Conservation (phyloP, 1,284 basidiomycete genomes). For the Tylopilus orsonianus region DNA sequence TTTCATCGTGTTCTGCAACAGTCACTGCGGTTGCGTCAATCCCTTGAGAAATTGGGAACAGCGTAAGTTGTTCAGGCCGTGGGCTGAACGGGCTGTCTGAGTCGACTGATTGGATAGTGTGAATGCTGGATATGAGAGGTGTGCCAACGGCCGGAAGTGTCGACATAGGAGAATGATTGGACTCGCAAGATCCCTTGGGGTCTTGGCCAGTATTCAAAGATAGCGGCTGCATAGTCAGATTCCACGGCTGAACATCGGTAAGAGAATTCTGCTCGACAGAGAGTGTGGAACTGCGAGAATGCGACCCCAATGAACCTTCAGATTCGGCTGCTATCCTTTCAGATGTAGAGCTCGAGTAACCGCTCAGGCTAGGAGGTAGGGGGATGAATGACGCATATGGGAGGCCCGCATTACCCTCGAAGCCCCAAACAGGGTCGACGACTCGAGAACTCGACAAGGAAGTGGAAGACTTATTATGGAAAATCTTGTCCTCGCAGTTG, state of each 20-base stretch:
- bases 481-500: constrained; percentile 2
- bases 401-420: constrained; percentile 24
- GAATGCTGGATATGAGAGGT: constrained; percentile 21
- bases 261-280: constrained; percentile 33
- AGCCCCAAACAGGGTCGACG: constrained; percentile 30
- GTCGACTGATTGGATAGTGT: constrained; percentile 15
- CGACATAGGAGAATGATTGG: constrained; percentile 35
- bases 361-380: constrained; percentile 32
- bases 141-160: constrained; percentile 34
- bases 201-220: constrained; percentile 12
- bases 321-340: constrained; percentile 22
- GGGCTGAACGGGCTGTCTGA: constrained; percentile 33
- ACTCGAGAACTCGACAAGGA: constrained; percentile 11
- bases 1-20: constrained; percentile 16
- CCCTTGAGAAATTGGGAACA: constrained; percentile 25
- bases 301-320: constrained; percentile 19
- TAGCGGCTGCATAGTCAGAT: constrained; percentile 9
- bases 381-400: constrained; percentile 32
- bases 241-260: constrained; percentile 21
- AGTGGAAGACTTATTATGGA: constrained; percentile 4
- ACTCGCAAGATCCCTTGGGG: constrained; percentile 19
- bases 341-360: constrained; percentile 32
- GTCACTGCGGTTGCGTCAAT: constrained; percentile 1
- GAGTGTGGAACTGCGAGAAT: constrained; percentile 35
- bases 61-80: constrained; percentile 23